These are phyloP conservation scores for Colletotrichum abscissum DNA, from an alignment of 2,329 filamentous ascomycete species.

Conservation along the genomic window DNA sequence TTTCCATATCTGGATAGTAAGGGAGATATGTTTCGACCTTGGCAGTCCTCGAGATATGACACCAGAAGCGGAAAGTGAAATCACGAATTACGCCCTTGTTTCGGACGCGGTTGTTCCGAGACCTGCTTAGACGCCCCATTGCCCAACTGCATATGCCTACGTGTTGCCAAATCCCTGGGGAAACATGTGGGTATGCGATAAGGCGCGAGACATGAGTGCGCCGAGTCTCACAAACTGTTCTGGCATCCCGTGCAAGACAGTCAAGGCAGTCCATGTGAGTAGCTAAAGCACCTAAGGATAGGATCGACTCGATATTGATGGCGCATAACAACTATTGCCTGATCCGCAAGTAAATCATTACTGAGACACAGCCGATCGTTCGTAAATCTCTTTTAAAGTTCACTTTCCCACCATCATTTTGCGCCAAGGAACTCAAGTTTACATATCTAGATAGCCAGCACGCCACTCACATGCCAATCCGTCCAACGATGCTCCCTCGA, in stretches of 20 bases:
- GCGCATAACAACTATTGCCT: not conserved
- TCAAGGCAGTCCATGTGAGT: too few species aligned
- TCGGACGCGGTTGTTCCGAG: not conserved
- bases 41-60: slow-evolving; percentile 8
- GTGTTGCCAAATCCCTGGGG: not conserved
- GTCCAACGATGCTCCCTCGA: not conserved
- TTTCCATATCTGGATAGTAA: not conserved
- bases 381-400: not conserved
- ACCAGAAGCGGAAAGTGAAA: not conserved
- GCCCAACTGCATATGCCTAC: not conserved
- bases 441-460: not conserved
- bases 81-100: not conserved
- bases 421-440: too few species aligned
- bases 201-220: not conserved
- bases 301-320: not conserved
- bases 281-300: too few species aligned
- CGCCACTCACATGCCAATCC: not conserved
- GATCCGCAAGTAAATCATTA: not conserved
- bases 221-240: not conserved
- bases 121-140: not conserved
- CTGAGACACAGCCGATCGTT: not conserved
- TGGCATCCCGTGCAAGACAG: not conserved
- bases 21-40: not conserved
- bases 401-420: too few species aligned
- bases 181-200: not conserved